phyloP scores from a whole-genome alignment of 176 grass and related monocot genomes.

The Sorghum bicolor region DNA sequence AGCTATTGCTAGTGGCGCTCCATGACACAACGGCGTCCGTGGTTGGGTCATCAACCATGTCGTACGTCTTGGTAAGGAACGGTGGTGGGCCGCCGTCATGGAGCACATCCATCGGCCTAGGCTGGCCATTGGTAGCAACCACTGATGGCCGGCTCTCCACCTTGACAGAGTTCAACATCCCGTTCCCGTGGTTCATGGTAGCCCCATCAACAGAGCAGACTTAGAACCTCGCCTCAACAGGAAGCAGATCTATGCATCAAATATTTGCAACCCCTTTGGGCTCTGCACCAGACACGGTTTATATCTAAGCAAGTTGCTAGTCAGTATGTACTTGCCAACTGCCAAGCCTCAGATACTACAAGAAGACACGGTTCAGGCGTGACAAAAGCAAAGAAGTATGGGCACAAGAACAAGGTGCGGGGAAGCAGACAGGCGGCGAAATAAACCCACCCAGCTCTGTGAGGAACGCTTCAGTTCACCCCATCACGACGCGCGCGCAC shows the following conservation, averaged over 20 bases:
- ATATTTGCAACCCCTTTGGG: background rate
- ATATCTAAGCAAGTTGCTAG: background rate
- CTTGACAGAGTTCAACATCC: conserved; percentile 58
- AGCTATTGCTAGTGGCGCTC: conserved; percentile 63
- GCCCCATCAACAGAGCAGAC: background rate
- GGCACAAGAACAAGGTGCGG: conserved; percentile 12
- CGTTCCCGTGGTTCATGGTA: conserved; percentile 44
- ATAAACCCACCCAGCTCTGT: background rate
- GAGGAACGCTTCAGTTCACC: conserved; percentile 22
- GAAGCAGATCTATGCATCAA: background rate
- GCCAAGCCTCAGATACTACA: conserved; percentile 10
- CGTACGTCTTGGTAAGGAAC: conserved; percentile 87
- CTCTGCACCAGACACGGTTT: background rate
- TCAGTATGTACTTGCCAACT: background rate
- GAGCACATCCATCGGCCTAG: conserved; percentile 71
- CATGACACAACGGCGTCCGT: conserved; percentile 74
- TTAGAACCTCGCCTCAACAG: background rate
- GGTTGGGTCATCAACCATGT: conserved; percentile 69
- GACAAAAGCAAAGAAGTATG: conserved; percentile 15
- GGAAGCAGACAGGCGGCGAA: background rate
- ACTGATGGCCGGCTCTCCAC: conserved; percentile 30
- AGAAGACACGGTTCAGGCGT: background rate
- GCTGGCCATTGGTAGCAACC: conserved; percentile 23
- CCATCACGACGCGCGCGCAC: conserved; percentile 17
- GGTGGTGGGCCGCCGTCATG: conserved; percentile 64